phyloP scores from a whole-genome alignment of 176 grass and related monocot species.

The Zoysia pacifica region DNA sequence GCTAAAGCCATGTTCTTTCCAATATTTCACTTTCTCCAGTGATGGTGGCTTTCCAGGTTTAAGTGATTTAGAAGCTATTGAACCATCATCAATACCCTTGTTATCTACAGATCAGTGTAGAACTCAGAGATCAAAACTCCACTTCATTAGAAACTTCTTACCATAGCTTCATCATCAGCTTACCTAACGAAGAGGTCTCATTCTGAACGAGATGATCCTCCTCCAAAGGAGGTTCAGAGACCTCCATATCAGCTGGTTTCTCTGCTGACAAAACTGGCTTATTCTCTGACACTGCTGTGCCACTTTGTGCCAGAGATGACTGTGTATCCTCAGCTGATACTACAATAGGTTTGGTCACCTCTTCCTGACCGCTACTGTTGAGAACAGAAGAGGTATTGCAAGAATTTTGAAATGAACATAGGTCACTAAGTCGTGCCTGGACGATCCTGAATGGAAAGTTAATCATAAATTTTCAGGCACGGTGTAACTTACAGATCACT shows the following conservation, averaged over 20 bases:
- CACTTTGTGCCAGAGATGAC: slow-evolving; percentile 7
- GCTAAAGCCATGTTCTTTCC: slow-evolving; percentile 89
- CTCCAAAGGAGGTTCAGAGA: slow-evolving; percentile 44
- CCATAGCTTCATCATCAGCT: slow-evolving; percentile 18
- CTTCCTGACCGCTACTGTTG: slow-evolving; percentile 25
- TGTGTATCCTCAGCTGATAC: slow-evolving; percentile 31
- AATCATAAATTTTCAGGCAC: slow-evolving; percentile 28
- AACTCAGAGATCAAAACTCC: slow-evolving; percentile 23
- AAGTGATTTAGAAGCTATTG: slow-evolving; percentile 44
- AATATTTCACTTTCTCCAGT: slow-evolving; percentile 68
- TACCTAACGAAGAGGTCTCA: slow-evolving; percentile 55
- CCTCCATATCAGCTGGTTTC: slow-evolving; percentile 37
- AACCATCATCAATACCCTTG: slow-evolving; percentile 38
- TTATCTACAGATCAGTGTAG: slow-evolving; percentile 44
- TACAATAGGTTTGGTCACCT: neutral
- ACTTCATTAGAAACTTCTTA: neutral
- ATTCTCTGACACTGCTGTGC: slow-evolving; percentile 30
- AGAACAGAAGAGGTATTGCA: slow-evolving; percentile 30
- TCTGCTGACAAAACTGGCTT: slow-evolving; percentile 6
- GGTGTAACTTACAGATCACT: neutral
- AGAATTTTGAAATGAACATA: slow-evolving; percentile 53
- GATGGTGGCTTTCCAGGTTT: slow-evolving; percentile 56
- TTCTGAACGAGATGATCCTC: slow-evolving; percentile 50
- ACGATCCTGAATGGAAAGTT: slow-evolving; percentile 71
- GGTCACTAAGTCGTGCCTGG: slow-evolving; percentile 60